phyloP scores from a whole-genome alignment of 805 yeast genomes.

The Priceomyces haplophilus region DNA sequence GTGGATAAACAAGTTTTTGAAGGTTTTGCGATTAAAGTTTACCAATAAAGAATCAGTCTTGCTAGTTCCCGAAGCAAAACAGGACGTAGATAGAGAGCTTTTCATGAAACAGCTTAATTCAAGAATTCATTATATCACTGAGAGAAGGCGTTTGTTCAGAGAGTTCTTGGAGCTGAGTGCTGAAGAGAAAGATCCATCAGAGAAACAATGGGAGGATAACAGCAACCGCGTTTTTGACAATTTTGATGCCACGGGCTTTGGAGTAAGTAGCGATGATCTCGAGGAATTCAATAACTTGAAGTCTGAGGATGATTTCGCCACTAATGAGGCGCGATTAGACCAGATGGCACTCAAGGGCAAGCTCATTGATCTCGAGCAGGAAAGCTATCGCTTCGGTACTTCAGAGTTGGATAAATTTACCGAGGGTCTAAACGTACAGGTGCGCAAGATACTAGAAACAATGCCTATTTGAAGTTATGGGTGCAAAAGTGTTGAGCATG shows the following conservation, averaged over 20 bases:
- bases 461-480: background rate
- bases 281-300: slow-evolving; percentile 40
- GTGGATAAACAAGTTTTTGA: slow-evolving; percentile 71
- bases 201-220: slow-evolving; percentile 44
- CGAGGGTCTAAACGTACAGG: slow-evolving; percentile 9
- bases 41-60: slow-evolving; percentile 35
- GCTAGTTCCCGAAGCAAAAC: slow-evolving; percentile 39
- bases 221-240: slow-evolving; percentile 30
- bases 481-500: too few relatives aligned
- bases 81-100: slow-evolving; percentile 26
- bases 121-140: slow-evolving; percentile 34
- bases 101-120: slow-evolving; percentile 39
- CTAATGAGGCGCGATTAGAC: slow-evolving; percentile 8
- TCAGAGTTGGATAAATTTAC: slow-evolving; percentile 33
- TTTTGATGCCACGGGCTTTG: too few relatives aligned
- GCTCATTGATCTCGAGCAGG: slow-evolving; percentile 15
- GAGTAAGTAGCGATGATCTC: slow-evolving; percentile 33
- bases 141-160: slow-evolving; percentile 38
- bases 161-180: slow-evolving; percentile 27
- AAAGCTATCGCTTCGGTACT: slow-evolving; percentile 16
- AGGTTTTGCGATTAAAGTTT: slow-evolving; percentile 62
- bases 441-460: slow-evolving; percentile 4
- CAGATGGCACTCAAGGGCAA: slow-evolving; percentile 11
- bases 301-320: slow-evolving; percentile 13
- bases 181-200: slow-evolving; percentile 19